Percentiles rank a stretch among this genome's conserved stretches.
phyloP scores from a whole-genome alignment of 1,284 basidiomycete genomes.

The Meira nashicola region DNA sequence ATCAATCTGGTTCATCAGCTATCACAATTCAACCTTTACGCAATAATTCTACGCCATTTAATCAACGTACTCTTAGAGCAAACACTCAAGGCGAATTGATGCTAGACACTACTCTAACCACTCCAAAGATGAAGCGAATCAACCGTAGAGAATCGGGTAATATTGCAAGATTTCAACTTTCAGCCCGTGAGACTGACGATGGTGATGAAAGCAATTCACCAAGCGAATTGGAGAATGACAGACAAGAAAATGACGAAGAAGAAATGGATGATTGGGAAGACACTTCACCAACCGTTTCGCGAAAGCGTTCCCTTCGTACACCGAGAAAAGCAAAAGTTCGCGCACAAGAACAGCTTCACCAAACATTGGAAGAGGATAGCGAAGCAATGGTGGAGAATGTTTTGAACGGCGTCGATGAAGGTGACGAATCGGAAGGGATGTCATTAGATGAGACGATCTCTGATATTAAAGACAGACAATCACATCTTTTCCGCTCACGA shows the following conservation, averaged over 20 bases:
- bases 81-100: no score
- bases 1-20: conserved; percentile 1
- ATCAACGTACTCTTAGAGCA: no score
- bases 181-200: no score
- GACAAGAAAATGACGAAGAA: not conserved
- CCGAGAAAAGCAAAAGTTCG: not conserved
- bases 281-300: not conserved
- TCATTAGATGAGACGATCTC: no score
- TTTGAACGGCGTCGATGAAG: not conserved
- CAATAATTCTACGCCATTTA: no score
- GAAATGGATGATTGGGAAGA: conserved; percentile 9
- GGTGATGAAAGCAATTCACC: conserved; percentile 4
- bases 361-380: not conserved
- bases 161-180: no score
- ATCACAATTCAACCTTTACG: not conserved
- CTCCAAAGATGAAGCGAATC: no score
- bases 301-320: not conserved
- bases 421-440: no score
- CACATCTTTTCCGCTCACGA: no score
- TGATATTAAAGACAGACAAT: no score
- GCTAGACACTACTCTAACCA: no score
- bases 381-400: conserved; percentile 1
- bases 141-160: no score
- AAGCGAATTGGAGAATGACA: conserved; percentile 10
- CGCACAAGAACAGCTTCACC: not conserved